Base-by-base conservation (phyloP, 208 protist species). In the Leishmania major region DNA sequence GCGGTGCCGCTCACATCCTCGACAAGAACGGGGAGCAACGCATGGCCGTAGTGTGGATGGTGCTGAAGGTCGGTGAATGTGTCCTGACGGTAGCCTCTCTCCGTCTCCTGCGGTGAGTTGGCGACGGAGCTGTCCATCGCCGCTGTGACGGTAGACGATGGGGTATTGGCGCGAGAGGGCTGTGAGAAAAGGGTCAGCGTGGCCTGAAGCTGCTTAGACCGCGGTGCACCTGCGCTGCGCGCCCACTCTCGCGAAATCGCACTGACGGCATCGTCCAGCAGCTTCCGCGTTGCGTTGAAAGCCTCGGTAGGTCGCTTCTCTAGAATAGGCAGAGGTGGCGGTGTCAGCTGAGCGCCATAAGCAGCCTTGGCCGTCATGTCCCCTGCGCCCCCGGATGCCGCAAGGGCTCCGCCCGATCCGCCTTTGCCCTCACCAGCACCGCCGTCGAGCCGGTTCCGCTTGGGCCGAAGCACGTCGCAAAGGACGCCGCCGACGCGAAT, bases 1-100 rank as follows among this genome's bases (percentile, higher is more conserved):
- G 73, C 85, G 5, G 81, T 82, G 49, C 82, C 84, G 11, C 76
- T 85, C 10, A 90, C 75, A 73, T 93, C 90, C 74, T 91, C 90
- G 47, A 88, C 31, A 31, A 90, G 45, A 3, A 89, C 83, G 15
- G 83, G 75, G 55, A 83, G 66, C 15, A 72, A 71, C 1, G 82
- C 71, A n/a, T 85, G 74, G 3, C 80, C 73, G 45, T 81, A 81
- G 49, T 82, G 76, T 10, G 81, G 80, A 62, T 84, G 81, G 49
- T 74, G 67, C 74, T 72, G 67, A 57, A 64, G 49, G 51, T 55
- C 71, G 49, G n/a, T 35, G 62, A 10, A 11, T 45, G 62, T n/a
- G 40, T 49, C 49, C 76, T 70, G 51, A 35, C 31, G 31, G 40
- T 15, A 40, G 43, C 25, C 28, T 55, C 28, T 35, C 28, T 53